Evolutionary conservation across 495 filamentous ascomycete genomes (phyloP), one percentile per base, ranked within the genome.

Genomic region (Acidomyces sp.): DNA sequence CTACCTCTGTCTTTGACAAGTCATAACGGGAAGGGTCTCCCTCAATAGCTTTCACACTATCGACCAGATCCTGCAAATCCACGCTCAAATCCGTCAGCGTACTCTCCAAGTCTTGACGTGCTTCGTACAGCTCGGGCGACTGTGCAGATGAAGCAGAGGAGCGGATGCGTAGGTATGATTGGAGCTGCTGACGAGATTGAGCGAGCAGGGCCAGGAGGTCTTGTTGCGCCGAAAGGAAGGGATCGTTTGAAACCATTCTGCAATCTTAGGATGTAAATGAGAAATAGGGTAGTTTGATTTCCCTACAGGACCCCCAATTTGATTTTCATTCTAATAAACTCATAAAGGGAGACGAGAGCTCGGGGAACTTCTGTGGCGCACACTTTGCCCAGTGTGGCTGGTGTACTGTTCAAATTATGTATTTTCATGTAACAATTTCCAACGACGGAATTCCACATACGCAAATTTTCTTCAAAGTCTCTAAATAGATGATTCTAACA

Each of bases 121-220:
- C 76, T 58, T 92, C 81, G 34, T 74, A 64, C 26, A 96, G 79
- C 59, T 97, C 92, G 21, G 87, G 92, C 39, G 82, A 85, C 36
- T 62, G 62, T 27, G 74, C 65, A 4, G 71, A 77, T 43, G 75
- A 71, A 43, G 79, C 69, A 12, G 92, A 75, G 13, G 86, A 85
- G 53, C 85, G 84, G 64, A 97, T 96, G 57, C 90, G 90, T 28
- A 93, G 77, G 70, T 93, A 96, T 28, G 86, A 94, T 48, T 80
- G 77, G 70, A 94, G 94, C 41, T 93, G 78, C 22, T 84, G 74
- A 10, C 87, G 78, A 44, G 82, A 80, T 32, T 70, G 72, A 53
- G 78, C 71, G 29, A 97, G 77, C 34, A 84, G 78, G 39, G 77
- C 64, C 34, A 90, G 76, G 51, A 95, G 83, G 59, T 97, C 92